Evolutionary conservation across 148 eudicot species (phyloP).

Genomic region (Chenopodium formosanum): DNA sequence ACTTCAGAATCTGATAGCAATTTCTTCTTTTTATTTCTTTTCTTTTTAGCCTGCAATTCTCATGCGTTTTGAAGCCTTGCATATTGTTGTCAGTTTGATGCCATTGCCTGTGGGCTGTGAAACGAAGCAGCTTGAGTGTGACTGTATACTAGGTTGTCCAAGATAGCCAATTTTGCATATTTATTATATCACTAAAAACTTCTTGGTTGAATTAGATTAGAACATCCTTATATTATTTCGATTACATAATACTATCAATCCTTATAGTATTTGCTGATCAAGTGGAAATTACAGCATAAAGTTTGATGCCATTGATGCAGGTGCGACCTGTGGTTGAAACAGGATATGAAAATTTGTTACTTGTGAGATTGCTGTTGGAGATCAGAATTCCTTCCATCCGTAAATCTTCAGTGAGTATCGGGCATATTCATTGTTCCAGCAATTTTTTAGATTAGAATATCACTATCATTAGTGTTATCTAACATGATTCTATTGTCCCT

Average conservation of each 20-base stretch:
- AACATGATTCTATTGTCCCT: not conserved
- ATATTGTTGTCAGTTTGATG: not conserved
- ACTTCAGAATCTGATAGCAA: not conserved
- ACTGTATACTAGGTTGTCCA: not conserved
- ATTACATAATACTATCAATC: no score
- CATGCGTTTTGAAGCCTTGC: not conserved
- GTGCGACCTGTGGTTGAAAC: slow-evolving; percentile 98
- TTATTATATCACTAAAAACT: not conserved
- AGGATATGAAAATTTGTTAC: slow-evolving; percentile 88
- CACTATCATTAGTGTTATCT: not conserved
- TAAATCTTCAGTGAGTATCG: slow-evolving; percentile 71
- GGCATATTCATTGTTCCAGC: not conserved
- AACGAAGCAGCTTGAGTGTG: not conserved
- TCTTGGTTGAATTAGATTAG: not conserved
- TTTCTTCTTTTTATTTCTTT: not conserved
- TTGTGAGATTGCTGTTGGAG: slow-evolving; percentile 88
- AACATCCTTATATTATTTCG: not conserved
- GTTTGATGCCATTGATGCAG: slow-evolving; percentile 41
- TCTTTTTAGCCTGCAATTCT: not conserved
- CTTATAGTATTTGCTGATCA: not conserved
- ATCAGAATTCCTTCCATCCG: slow-evolving; percentile 60
- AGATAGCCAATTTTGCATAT: not conserved
- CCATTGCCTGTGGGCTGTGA: not conserved
- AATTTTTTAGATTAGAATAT: no score
- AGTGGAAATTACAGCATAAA: slow-evolving; percentile 8